Percentiles rank a stretch among this genome's conserved stretches.
phyloP scores from a whole-genome alignment of 2,329 filamentous ascomycete genomes.

The Chaetomium sp. region DNA sequence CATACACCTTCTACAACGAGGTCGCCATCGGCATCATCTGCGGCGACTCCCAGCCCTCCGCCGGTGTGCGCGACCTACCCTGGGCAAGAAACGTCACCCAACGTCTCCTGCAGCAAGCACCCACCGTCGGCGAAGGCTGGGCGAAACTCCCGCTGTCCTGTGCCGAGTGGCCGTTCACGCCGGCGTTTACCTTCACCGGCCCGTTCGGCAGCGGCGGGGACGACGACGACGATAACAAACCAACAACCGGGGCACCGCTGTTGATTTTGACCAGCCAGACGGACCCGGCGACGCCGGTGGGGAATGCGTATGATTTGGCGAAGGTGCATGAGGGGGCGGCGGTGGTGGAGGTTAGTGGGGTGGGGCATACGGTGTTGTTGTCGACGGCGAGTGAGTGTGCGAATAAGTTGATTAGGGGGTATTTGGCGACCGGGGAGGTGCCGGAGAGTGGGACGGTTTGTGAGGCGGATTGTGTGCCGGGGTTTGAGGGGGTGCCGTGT shows the following conservation, averaged over 20 bases:
- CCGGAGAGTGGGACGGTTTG: slow-evolving; percentile 10
- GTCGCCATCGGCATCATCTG: slow-evolving; percentile 7
- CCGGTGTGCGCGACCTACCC: slow-evolving; percentile 1
- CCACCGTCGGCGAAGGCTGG: slow-evolving; percentile 12
- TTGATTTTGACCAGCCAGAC: slow-evolving; percentile 10
- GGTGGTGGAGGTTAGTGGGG: slow-evolving; percentile 10
- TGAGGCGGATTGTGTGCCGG: slow-evolving; percentile 6
- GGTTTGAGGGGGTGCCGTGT: not conserved
- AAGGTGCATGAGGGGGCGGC: slow-evolving; percentile 3
- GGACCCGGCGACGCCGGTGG: slow-evolving; percentile 14
- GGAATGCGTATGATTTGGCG: slow-evolving; percentile 11
- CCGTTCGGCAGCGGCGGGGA: slow-evolving; percentile 7
- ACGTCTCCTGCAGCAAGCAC: slow-evolving; percentile 3
- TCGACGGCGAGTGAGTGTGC: slow-evolving; percentile 6
- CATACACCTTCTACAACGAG: slow-evolving; percentile 4
- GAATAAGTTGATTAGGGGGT: slow-evolving; percentile 4
- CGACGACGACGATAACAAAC: not conserved
- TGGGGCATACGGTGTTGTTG: slow-evolving; percentile 8
- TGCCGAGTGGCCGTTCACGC: slow-evolving; percentile 7
- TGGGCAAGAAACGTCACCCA: not conserved
- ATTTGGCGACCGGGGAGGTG: slow-evolving; percentile 9
- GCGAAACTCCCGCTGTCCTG: slow-evolving; percentile 4
- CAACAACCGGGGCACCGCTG: slow-evolving; percentile 5
- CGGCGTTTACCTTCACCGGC: slow-evolving; percentile 4
- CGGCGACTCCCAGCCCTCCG: slow-evolving; percentile 10